These are phyloP conservation scores for Dichomitus squalens DNA, from an alignment of 1,284 basidiomycete species.

Conservation along the genomic window DNA sequence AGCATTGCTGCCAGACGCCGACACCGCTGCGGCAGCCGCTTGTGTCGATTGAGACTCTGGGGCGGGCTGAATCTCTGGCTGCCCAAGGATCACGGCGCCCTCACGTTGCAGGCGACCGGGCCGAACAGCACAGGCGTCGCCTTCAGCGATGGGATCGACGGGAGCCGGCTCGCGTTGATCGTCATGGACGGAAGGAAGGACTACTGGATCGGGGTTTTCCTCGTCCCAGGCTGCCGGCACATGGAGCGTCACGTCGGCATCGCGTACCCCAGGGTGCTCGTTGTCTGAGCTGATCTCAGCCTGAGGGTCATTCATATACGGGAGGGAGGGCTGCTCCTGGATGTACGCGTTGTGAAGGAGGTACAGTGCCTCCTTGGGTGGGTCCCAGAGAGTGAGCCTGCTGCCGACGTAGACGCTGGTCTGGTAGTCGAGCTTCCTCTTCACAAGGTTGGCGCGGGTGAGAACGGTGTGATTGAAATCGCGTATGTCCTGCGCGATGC, in stretches of 20 bases:
- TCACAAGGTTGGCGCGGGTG: neutral
- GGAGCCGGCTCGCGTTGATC: neutral
- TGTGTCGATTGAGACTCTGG: no score
- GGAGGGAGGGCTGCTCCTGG: neutral
- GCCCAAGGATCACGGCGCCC: neutral
- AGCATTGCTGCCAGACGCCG: neutral
- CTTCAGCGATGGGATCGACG: neutral
- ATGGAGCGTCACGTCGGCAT: neutral
- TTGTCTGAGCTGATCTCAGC: neutral
- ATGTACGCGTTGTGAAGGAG: neutral
- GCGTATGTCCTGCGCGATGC: neutral
- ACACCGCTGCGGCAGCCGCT: neutral
- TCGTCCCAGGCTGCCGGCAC: neutral
- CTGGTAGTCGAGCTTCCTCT: neutral
- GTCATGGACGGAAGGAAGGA: neutral
- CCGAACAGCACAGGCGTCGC: conserved; percentile 7
- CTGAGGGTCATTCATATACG: neutral
- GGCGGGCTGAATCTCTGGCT: no score
- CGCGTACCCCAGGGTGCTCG: no score
- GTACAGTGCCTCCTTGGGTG: neutral
- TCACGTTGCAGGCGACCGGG: neutral
- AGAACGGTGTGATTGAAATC: neutral
- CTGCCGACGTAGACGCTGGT: neutral
- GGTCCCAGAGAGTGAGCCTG: neutral
- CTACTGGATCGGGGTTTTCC: neutral